Evolutionary conservation across 2,329 filamentous ascomycete species (phyloP).

Genomic region (Blastomyces emzantsi): DNA sequence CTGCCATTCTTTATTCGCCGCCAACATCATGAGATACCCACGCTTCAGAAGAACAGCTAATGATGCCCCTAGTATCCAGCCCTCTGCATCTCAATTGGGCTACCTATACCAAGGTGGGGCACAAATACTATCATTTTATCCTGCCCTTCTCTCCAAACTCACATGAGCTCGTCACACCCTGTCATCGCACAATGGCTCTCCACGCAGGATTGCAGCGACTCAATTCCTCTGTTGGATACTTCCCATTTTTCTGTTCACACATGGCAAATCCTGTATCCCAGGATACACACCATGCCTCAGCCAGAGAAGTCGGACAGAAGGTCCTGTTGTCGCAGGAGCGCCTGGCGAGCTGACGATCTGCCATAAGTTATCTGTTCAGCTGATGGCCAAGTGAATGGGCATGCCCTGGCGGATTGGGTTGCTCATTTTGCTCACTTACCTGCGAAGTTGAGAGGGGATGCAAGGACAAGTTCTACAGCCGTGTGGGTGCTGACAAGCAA

Average conservation of each 20-base stretch:
- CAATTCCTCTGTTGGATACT: neutral
- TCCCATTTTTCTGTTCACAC: neutral
- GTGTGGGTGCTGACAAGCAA: neutral
- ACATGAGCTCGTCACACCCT: neutral
- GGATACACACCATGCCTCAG: neutral
- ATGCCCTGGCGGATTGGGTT: neutral
- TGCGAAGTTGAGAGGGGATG: neutral
- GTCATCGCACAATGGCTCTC: slow-evolving; percentile 1
- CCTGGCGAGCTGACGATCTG: neutral
- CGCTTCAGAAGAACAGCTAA: no score
- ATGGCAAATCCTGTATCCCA: neutral
- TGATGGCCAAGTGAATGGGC: neutral
- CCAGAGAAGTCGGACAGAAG: neutral
- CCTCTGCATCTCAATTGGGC: neutral
- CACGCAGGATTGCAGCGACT: neutral
- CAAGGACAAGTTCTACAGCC: neutral
- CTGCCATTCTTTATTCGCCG: no score
- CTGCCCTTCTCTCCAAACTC: neutral
- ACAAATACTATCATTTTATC: neutral
- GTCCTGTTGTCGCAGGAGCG: neutral
- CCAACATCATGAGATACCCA: no score
- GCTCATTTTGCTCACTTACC: neutral
- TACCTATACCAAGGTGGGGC: neutral
- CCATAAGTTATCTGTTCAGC: neutral
- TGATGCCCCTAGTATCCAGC: no score